phyloP scores from a whole-genome alignment of 352 stramenopile genomes.

The Phytophthora hibernalis region DNA sequence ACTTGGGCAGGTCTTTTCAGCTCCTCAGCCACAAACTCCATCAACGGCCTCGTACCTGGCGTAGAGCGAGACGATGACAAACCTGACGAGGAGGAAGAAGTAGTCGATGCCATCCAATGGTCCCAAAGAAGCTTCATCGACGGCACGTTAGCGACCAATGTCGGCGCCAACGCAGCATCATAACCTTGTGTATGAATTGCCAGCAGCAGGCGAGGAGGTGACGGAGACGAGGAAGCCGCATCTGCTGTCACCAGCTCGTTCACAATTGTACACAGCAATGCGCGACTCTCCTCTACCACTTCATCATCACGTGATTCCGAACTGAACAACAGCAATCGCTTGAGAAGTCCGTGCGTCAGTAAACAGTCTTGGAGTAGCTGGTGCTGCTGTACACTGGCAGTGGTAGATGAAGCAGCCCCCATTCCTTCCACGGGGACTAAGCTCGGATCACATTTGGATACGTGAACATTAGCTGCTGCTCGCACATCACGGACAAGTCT shows the following conservation, averaged over 20 bases:
- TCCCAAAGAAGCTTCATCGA: constrained; percentile 60
- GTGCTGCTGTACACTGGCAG: constrained; percentile 54
- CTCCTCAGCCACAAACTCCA: constrained; percentile 57
- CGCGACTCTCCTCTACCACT: constrained; percentile 28
- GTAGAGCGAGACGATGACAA: constrained; percentile 33
- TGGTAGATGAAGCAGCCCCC: constrained; percentile 17
- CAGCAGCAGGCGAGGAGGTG: constrained; percentile 44
- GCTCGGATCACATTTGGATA: constrained; percentile 50
- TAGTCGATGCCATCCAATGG: constrained; percentile 54
- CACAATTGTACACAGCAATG: constrained; percentile 37
- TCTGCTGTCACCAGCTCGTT: constrained; percentile 52
- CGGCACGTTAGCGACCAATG: constrained; percentile 41
- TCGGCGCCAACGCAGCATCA: constrained; percentile 41
- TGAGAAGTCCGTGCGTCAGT: constrained; percentile 55
- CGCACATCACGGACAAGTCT: constrained; percentile 49
- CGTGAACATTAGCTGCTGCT: constrained; percentile 49
- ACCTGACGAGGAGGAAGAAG: constrained; percentile 22
- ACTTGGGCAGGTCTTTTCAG: constrained; percentile 62
- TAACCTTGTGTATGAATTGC: constrained; percentile 64
- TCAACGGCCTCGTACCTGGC: constrained; percentile 45
- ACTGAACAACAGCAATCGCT: constrained; percentile 31
- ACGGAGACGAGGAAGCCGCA: constrained; percentile 13
- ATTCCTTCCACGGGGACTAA: constrained; percentile 37
- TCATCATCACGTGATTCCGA: constrained; percentile 24
- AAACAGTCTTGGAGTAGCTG: constrained; percentile 67